Evolutionary conservation across 768 basidiomycete species (phyloP).

Genomic region (Naganishia vishniacii): DNA sequence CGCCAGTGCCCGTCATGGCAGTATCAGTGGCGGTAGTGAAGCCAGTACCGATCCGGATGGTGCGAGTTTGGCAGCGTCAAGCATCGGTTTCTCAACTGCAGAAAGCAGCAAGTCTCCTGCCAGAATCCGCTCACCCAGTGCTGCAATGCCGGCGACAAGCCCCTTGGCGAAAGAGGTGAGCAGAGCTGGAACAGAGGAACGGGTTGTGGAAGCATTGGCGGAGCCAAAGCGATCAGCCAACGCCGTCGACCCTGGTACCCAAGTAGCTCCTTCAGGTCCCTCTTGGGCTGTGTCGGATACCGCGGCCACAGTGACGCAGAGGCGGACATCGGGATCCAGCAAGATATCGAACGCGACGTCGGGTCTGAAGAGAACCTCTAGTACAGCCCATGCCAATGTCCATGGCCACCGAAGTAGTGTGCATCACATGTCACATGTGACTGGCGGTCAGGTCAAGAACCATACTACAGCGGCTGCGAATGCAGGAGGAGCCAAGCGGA

Average conservation of each 20-base stretch:
- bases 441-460: slow-evolving; percentile 2
- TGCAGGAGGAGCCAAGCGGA: slow-evolving; percentile 17
- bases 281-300: slow-evolving; percentile 1
- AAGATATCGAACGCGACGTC: slow-evolving; percentile 26
- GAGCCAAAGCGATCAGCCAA: neutral
- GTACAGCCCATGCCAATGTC: slow-evolving; percentile 3
- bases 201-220: neutral
- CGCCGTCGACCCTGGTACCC: neutral
- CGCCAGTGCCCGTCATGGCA: slow-evolving; percentile 16
- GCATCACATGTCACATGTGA: neutral
- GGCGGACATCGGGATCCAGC: slow-evolving; percentile 19
- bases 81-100: slow-evolving; percentile 1
- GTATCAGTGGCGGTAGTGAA: slow-evolving; percentile 22
- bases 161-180: neutral
- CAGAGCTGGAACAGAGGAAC: neutral
- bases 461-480: slow-evolving; percentile 13
- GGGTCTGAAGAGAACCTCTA: slow-evolving; percentile 8
- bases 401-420: neutral
- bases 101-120: neutral
- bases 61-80: slow-evolving; percentile 5
- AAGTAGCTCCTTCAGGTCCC: neutral
- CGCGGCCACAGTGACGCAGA: neutral
- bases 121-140: neutral
- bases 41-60: slow-evolving; percentile 22
- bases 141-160: neutral